These are phyloP conservation scores for Diphasiastrum complanatum DNA, from an alignment of 83 land plant species.

Conservation along the genomic window DNA sequence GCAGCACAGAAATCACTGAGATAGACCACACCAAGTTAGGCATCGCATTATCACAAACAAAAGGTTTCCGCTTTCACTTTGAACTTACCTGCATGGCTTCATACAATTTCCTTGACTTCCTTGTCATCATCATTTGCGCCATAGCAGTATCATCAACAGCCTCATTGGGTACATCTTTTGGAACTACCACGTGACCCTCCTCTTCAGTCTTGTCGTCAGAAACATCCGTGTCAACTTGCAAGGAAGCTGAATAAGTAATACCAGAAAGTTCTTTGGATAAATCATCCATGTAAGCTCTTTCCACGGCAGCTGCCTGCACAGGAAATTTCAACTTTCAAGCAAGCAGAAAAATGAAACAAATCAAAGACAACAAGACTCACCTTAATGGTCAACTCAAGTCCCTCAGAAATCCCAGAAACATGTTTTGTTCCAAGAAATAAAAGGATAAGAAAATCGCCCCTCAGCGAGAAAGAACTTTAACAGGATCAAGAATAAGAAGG, in stretches of 20 bases:
- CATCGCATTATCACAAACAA: neutral
- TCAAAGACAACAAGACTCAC: neutral
- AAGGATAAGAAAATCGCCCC: neutral
- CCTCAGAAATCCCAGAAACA: neutral
- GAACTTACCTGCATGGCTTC: conserved; percentile 71
- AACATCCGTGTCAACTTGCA: conserved; percentile 21
- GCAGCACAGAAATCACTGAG: neutral
- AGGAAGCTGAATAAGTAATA: conserved; percentile 39
- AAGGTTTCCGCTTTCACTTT: neutral
- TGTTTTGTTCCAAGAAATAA: neutral
- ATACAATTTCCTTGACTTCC: conserved; percentile 52
- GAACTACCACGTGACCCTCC: conserved; percentile 12
- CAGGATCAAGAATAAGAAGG: too few species aligned
- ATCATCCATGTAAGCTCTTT: conserved; percentile 62
- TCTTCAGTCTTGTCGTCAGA: conserved; percentile 19
- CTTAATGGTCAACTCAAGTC: conserved; percentile 2
- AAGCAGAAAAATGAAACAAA: neutral
- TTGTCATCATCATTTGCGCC: conserved; percentile 60
- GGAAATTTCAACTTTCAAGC: neutral
- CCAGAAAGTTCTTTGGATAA: conserved; percentile 64
- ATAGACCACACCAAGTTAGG: neutral
- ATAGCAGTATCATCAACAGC: conserved; percentile 23
- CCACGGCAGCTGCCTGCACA: conserved; percentile 46
- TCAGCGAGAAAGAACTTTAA: too few species aligned
- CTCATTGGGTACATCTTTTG: conserved; percentile 20